Evolutionary conservation across 2,329 filamentous ascomycete genomes (phyloP).

Genomic region (Trichoderma sp.): DNA sequence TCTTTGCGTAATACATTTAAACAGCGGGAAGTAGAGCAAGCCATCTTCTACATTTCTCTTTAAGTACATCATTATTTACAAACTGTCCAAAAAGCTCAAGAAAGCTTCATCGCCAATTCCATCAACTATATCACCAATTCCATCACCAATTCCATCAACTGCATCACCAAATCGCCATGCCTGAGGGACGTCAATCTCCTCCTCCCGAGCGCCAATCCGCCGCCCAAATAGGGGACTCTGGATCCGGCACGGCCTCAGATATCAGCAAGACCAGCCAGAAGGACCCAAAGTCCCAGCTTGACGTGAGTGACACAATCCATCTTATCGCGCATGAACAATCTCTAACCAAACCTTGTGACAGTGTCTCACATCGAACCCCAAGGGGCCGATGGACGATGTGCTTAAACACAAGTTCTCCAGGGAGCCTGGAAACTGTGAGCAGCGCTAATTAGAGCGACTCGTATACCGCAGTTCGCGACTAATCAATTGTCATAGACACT

Average conservation of each 20-base stretch:
- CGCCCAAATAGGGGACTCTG: constrained; percentile 59
- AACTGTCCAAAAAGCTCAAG: background rate
- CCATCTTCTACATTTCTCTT: background rate
- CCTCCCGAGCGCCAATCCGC: constrained; percentile 65
- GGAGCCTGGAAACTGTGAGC: constrained; percentile 25
- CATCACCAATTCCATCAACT: background rate
- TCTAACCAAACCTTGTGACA: constrained; percentile 27
- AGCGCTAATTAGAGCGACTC: background rate
- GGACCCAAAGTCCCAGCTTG: constrained; percentile 49
- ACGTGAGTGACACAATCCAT: constrained; percentile 37
- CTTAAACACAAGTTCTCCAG: constrained; percentile 61
- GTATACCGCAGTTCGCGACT: background rate
- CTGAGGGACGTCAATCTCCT: constrained; percentile 75
- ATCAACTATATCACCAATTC: background rate
- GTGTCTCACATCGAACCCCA: constrained; percentile 63
- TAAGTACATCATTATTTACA: background rate
- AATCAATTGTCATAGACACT: background rate
- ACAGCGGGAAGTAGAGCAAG: background rate
- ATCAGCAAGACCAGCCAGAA: constrained; percentile 45
- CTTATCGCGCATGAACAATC: background rate
- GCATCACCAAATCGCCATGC: constrained; percentile 51
- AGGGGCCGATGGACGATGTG: constrained; percentile 59
- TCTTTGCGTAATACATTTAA: background rate
- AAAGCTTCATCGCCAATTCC: background rate
- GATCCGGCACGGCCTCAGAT: constrained; percentile 38